Base-by-base conservation (phyloP, 495 filamentous ascomycete species). In the Durotheca rogersii region DNA sequence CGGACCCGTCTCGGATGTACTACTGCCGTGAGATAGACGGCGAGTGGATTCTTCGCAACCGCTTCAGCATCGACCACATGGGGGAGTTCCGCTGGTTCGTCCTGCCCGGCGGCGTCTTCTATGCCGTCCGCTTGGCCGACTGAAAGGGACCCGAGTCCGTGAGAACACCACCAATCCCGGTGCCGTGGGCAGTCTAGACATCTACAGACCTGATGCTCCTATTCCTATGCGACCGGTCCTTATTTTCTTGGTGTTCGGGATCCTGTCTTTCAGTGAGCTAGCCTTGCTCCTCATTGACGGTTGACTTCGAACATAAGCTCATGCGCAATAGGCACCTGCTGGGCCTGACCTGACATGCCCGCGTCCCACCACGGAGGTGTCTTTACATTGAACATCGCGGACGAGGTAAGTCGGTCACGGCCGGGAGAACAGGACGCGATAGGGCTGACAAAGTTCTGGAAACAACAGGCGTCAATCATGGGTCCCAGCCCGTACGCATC, bases 1-100 rank as follows among this genome's bases (percentile, higher is more conserved):
- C 73, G 19, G 72, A 81, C 47, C 68, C 72, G 12, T 69, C 63
- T 29, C 76, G 77, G 41, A 66, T 75, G 64, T 81, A 78, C 51
- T 73, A 72, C 65, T 65, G 68, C 35, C 70, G 75, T 9, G 76
- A 80, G 52, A 53, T 71, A 15, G 70, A 79, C 53, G 71, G 71
- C 10, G 61, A 63, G 30, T 80, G 70, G 69, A 65, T 68, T 16
- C 58, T 74, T 37, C 65, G 70, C 18, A 72, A 69, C 53, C 70
- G 77, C n/a, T 63, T 64, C 47, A 70, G 72, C 4, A 74, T 81
- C 39, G 78, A 81, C 60, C 60, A 72, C 41, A 65, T 78, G 35
- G 68, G 71, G 18, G 64, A 68, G 21, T 72, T 64, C 33, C 65
- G 72, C 36, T 81, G 78, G 78, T 79, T 72, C 51, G 64, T 72